Conservation (phyloP, 768 basidiomycete species). For the Hygrocybe punicea region DNA sequence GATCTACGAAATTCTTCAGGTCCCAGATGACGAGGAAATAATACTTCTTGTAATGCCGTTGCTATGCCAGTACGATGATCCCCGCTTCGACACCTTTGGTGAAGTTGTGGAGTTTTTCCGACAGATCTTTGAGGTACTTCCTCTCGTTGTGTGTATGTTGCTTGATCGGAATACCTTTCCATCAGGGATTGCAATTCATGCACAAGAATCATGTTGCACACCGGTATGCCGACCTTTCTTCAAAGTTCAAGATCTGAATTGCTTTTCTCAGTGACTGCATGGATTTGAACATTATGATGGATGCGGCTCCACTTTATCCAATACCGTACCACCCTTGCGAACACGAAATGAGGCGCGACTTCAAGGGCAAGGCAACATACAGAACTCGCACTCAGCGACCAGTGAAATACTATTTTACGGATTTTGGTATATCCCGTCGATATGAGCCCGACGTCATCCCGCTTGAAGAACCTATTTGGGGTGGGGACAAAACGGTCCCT, state of each 20-base stretch:
- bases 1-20: conserved; percentile 20
- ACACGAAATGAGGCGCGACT: conserved; percentile 15
- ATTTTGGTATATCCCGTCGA: conserved; percentile 29
- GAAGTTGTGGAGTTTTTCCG: conserved; percentile 33
- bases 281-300: conserved; percentile 30
- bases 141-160: neutral
- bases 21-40: conserved; percentile 14
- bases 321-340: conserved; percentile 20
- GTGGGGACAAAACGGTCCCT: conserved; percentile 41
- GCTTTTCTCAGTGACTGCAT: neutral
- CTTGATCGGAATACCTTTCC: neutral
- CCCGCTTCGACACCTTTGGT: conserved; percentile 30
- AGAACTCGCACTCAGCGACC: conserved; percentile 21
- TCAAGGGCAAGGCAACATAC: conserved; percentile 1
- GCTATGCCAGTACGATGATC: conserved; percentile 12
- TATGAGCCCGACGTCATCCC: conserved; percentile 25
- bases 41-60: conserved; percentile 24
- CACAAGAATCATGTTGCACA: conserved; percentile 22
- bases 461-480: conserved; percentile 30
- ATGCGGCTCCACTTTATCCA: conserved; percentile 18
- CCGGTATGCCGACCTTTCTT: conserved; percentile 12
- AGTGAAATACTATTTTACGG: conserved; percentile 29
- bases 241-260: neutral
- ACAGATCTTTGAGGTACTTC: conserved; percentile 35
- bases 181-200: conserved; percentile 25